Conservation (phyloP, 2,329 filamentous ascomycete species). For the Diatrype stigma region DNA sequence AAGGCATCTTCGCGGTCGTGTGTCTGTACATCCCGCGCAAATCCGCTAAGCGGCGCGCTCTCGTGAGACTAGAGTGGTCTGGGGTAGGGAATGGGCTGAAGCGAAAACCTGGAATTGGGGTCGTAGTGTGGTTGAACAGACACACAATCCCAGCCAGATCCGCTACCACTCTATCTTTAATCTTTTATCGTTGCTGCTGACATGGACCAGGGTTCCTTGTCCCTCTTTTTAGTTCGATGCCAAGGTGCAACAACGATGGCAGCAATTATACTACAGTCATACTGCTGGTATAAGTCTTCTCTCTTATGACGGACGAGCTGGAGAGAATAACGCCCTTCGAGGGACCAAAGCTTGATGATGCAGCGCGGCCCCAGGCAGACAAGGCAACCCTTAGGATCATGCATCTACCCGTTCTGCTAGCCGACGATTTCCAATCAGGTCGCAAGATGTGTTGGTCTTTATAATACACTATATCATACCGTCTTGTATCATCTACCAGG, state of each 20-base stretch:
- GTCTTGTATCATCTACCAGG: not conserved
- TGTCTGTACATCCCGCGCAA: not conserved
- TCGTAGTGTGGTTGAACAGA: not conserved
- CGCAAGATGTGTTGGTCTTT: not conserved
- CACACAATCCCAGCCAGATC: not conserved
- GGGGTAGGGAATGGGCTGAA: not conserved
- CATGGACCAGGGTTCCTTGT: not conserved
- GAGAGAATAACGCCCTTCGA: no score
- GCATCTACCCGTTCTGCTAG: not conserved
- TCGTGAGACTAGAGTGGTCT: not conserved
- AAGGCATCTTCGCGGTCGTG: not conserved
- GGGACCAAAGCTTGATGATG: no score
- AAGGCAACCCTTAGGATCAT: not conserved
- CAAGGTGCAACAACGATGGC: not conserved
- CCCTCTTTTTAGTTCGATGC: not conserved
- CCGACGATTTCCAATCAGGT: not conserved
- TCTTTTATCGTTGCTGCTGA: not conserved
- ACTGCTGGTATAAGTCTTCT: no score
- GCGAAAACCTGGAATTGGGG: slow-evolving; percentile 1
- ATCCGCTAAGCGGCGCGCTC: not conserved
- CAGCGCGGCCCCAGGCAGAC: not conserved
- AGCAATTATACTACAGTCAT: not conserved
- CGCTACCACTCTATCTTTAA: not conserved
- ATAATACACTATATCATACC: not conserved
- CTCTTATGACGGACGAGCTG: no score